Evolutionary conservation across 495 filamentous ascomycete species (phyloP).

Genomic region (Trichoderma reesei): DNA sequence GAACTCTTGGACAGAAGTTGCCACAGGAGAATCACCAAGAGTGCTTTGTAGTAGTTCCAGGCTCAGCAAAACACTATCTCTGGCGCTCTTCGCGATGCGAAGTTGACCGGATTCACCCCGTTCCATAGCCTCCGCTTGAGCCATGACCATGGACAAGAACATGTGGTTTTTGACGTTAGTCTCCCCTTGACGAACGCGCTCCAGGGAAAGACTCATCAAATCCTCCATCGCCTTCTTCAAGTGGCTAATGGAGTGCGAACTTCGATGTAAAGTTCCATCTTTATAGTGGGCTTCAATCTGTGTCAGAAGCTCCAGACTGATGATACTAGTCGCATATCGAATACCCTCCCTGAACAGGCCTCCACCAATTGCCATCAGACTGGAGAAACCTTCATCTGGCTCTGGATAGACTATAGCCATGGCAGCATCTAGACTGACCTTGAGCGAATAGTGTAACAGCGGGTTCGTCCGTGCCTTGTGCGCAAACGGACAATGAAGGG

Average conservation of each 20-base stretch:
- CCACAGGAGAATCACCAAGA: too few species aligned
- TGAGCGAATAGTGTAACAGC: slow-evolving; percentile 47
- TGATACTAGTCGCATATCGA: slow-evolving; percentile 23
- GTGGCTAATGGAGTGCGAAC: too few species aligned
- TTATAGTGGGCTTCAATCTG: slow-evolving; percentile 22
- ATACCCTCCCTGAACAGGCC: slow-evolving; percentile 41
- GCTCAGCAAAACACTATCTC: neutral
- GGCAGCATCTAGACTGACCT: slow-evolving; percentile 41
- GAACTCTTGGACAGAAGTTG: too few species aligned
- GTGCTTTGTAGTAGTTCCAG: too few species aligned
- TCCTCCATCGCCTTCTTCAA: too few species aligned
- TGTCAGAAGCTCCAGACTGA: slow-evolving; percentile 31
- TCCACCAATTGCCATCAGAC: slow-evolving; percentile 31
- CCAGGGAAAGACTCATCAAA: slow-evolving; percentile 10
- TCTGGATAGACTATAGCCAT: slow-evolving; percentile 40
- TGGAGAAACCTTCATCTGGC: slow-evolving; percentile 29
- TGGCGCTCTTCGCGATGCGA: neutral
- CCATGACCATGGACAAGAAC: slow-evolving; percentile 36
- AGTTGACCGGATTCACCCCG: neutral
- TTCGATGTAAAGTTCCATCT: slow-evolving; percentile 18
- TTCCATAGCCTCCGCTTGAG: slow-evolving; percentile 15
- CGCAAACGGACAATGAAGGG: slow-evolving; percentile 45
- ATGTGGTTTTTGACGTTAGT: slow-evolving; percentile 42
- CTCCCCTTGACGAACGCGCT: slow-evolving; percentile 37
- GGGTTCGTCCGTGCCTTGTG: slow-evolving; percentile 38